Base-by-base conservation (phyloP, 306 rosid species). In the Echinosophora koreensis region DNA sequence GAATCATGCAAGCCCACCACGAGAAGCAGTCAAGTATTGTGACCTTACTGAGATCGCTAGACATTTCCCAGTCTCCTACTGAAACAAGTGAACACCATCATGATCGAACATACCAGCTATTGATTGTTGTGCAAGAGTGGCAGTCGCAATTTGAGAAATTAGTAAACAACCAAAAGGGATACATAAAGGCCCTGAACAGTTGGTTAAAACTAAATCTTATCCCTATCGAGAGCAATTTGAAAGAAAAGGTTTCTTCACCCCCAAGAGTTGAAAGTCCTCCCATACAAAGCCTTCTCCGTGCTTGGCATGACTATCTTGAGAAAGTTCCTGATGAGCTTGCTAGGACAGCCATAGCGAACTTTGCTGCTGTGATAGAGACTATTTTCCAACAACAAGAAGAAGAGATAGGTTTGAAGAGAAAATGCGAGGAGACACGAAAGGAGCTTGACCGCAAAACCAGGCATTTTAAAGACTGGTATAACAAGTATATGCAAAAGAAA, bases 241-340 rank as follows among this genome's bases (percentile, higher is more conserved):
- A 76, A 85, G 99, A 92, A 83, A 92, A 89, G 78, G 97, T 95
- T 82, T 95, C 98, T 66, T 91, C 97, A 4, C 99, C 99, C 11
- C 96, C 96, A 52, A 90, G 97, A 80, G 57, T 88, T 71, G 83
- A 54, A 55, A 84, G 70, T 44, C 94, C 98, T 0, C 91, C 96
- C 8, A 85, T 95, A 65, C 91, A 86, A 32, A 80, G 64, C 15
- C 90, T 92, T 74, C 88, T 95, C 77, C 76, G 9, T n/a, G 89
- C 78, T 14, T 95, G 99, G 99, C 90, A 92, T 15, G 92, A 89
- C 61, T 81, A 75, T 64, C 92, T 95, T 22, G 99, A 91, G 47
- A 90, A 86, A 82, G 89, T 95, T 66, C 97, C 96, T 0, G 94
- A 95, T 3, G 97, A 89, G 80, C 83, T 79, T 49, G 93, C 94